Percentiles rank a stretch among this genome's conserved stretches.
These are phyloP conservation scores for Phyllosticta paracitricarpa DNA, from an alignment of 2,329 filamentous ascomycete species.

Conservation along the genomic window DNA sequence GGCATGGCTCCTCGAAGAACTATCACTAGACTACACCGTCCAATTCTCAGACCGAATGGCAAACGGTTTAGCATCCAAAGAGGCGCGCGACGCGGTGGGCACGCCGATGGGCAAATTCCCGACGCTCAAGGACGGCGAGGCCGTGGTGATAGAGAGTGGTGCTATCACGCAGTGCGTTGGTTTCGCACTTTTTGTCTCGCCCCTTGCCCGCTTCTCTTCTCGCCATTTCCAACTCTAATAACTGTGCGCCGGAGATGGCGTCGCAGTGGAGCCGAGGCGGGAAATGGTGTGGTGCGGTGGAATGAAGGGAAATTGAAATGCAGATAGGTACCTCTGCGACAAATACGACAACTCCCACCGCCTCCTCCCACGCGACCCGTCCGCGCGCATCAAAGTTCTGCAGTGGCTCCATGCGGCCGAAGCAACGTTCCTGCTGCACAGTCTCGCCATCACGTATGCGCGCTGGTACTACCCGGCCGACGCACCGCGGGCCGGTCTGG, in stretches of 20 bases:
- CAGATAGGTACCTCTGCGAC: constrained; percentile 35
- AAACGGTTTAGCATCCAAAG: constrained; percentile 30
- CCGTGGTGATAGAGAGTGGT: constrained; percentile 35
- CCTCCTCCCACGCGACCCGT: constrained; percentile 28
- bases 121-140: constrained; percentile 31
- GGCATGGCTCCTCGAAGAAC: constrained; percentile 39
- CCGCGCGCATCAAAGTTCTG: constrained; percentile 26
- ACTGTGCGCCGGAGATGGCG: too few relatives aligned
- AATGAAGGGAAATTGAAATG: not conserved
- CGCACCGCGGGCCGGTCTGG: constrained; percentile 19
- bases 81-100: constrained; percentile 33
- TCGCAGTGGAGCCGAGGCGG: too few relatives aligned
- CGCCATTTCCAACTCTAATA: not conserved
- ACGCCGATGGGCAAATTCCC: constrained; percentile 38
- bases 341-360: constrained; percentile 32
- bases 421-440: constrained; percentile 37
- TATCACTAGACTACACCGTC: constrained; percentile 32
- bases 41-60: constrained; percentile 31
- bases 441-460: constrained; percentile 35
- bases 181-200: not conserved
- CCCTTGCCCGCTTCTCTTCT: too few relatives aligned
- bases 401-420: constrained; percentile 40
- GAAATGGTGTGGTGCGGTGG: not conserved
- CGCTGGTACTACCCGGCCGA: constrained; percentile 32
- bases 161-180: constrained; percentile 35